Base-by-base conservation (phyloP, 2,329 filamentous ascomycete species). In the Microcyclospora pomicola region DNA sequence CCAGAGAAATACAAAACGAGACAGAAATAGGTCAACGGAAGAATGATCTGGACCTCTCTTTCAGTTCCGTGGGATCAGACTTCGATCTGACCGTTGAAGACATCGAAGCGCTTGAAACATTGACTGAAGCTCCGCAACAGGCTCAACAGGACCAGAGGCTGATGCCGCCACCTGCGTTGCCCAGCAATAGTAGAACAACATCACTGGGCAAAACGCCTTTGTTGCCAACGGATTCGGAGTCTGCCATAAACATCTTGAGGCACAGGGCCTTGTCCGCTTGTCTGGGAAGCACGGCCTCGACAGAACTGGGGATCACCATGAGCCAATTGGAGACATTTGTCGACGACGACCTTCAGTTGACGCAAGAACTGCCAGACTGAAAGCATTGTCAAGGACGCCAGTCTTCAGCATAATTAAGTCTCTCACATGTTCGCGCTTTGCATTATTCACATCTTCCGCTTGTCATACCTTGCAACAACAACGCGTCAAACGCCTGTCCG, bases 11-110 rank as follows among this genome's bases (percentile, higher is more conserved):
- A 7, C 51, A 40, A 12, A 55, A 54, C 11, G 34, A 35, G 16
- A 11, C 35, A 24, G 15, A 9, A 24, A 32, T 31, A 9, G 30
- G 34, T 24, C 33, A 38, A 13, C 19, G 19, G 6, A 16, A 28
- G 28, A 16, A 33, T 12, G 27, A 34, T 15, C 35, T 36, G n/a
- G 27, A 37, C 15, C 53, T 49, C 5, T 56, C 63, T 2, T 65
- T 62, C 14, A 58, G 46, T 30, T 56, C 58, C 2, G 19, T 24
- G 7, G 19, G 19, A 7, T 54, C 56, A 39, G 58, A 63, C 34
- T 52, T 65, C 14, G 58, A 63, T 34, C 55, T 65, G 33, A 59
- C 59, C 0, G 45, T 55, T 5, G 60, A 64, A 11, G 62, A 67
- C 33, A 43, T 66, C 9, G 59, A 63, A 27, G 51, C 58, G 31